These are phyloP conservation scores for Seminavis robusta DNA, from an alignment of 108 stramenopile genomes.

Conservation along the genomic window DNA sequence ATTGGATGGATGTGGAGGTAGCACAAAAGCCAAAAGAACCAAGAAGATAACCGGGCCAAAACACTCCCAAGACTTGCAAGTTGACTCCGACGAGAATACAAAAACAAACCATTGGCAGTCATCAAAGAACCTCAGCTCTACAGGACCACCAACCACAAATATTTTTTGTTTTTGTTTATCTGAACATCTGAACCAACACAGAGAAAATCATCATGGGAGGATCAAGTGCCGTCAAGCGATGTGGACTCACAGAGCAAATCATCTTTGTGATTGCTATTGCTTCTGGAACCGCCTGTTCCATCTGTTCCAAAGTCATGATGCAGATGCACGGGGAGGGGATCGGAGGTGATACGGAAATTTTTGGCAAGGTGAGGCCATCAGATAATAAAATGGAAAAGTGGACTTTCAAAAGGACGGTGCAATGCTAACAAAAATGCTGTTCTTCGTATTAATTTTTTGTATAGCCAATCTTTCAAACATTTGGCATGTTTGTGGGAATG, in stretches of 20 bases:
- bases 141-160: too few relatives aligned
- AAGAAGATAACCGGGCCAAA: too few relatives aligned
- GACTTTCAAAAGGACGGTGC: not conserved
- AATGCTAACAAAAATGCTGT: not conserved
- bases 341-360: constrained; percentile 60
- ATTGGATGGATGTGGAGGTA: too few relatives aligned
- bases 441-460: not conserved
- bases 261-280: constrained; percentile 81
- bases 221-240: constrained; percentile 37
- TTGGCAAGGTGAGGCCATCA: constrained; percentile 71
- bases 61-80: too few relatives aligned
- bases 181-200: not conserved
- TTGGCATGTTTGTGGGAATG: constrained; percentile 95
- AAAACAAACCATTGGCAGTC: too few relatives aligned
- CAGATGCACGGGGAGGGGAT: constrained; percentile 56
- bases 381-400: not conserved
- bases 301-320: constrained; percentile 89
- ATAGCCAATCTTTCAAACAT: constrained; percentile 62
- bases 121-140: too few relatives aligned
- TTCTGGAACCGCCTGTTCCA: constrained; percentile 82
- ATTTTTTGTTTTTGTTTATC: too few relatives aligned
- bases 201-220: constrained; percentile 20
- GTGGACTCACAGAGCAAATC: constrained; percentile 61
- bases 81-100: too few relatives aligned
- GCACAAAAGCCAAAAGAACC: too few relatives aligned